Base-by-base conservation (phyloP, 2,329 filamentous ascomycete species). In the Talaromyces sp. region DNA sequence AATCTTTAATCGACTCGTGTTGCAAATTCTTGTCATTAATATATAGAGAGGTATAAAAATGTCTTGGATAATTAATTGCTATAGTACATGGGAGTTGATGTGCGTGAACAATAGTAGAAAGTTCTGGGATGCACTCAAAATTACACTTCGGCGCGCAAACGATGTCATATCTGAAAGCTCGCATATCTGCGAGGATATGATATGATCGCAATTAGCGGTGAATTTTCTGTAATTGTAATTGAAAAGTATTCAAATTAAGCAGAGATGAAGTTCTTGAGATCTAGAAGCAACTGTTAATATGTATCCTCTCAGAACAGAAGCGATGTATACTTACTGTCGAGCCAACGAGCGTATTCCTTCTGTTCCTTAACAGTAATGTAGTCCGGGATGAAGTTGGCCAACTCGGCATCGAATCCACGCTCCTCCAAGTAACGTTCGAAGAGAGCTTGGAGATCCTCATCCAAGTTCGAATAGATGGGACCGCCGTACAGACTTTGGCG, bases 281-380 rank as follows among this genome's bases (percentile, higher is more conserved):
- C 90, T 84, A 62, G 51, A 14, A 31, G 9, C 55, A 58, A 55
- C 19, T 13, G 62, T 73, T 68, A 73, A 68, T 27, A 21, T n/a
- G 4, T 65, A 56, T 63, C 63, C 32, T 64, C 58, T 19, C 10
- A 49, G 17, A 13, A 54, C 13, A 59, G 55, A 55, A 52, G 59
- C 54, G 35, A 49, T 46, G n/a, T 3, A 59, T 58, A 70, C 82
- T 76, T 76, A 84, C 84, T 86, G 76, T 87, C 84, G 76, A 99
- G 81, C 95, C 96, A 99, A 66, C 84, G 81, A 64, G 96, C 81
- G 78, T 99, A 99, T 84, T 99, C 95, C 80, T 87, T 89, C 86
- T 98, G 93, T 86, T 99, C 95, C 88, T 99, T 99, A 79, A 90
- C 86, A 74, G 98, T 92, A 72, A 98, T 93, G 80, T 96, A 99